Base-by-base conservation (phyloP, 2,329 filamentous ascomycete species). In the Septoria petroselini region DNA sequence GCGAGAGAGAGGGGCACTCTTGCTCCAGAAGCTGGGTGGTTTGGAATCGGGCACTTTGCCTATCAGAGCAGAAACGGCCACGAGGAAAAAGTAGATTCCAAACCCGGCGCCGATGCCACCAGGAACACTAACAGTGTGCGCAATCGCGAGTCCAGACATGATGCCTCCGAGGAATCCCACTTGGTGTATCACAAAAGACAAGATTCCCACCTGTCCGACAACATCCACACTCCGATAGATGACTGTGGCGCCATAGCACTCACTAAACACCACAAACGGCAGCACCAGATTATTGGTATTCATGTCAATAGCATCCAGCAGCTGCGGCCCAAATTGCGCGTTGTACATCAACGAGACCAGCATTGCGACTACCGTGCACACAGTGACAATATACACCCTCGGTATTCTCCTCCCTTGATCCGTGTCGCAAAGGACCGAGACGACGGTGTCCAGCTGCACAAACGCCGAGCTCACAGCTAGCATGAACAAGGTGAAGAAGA, bases 401-500 rank as follows among this genome's bases (percentile, higher is more conserved):
- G 48, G 21, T 31, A 57, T 8, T 31, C 23, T 43, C 3, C 41
- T 34, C 9, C 29, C 15, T 14, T 30, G 41, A 19, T 44, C 29
- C 11, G 39, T 52, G 34, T 43, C 46, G 38, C 51, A 50, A 18
- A 50, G 35, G 8, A 48, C 30, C 6, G 45, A 50, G 34, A 81
- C 65, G 74, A 81, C 78, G 39, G 77, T 78, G 52, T 81, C 48
- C 80, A 5, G 78, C 75, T 0, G 78, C 79, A 53, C 75, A 77
- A 57, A 79, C 78, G 0, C 79, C 78, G 41, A 44, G 29, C 41
- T 44, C 18, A 44, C 41, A 4, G 41, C 41, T 8, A 44, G 41
- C 0, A 82, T 73, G 50, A 81, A 73, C 7, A 82, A 70, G 0
- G 78, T 81, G 51, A 81, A 78, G 62, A 82, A 82, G 2, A 81